A percentile compares a stretch with the other conserved stretches of the same genome.
Evolutionary conservation across 768 basidiomycete species (phyloP).

Genomic region (Pulveroboletus sp.): DNA sequence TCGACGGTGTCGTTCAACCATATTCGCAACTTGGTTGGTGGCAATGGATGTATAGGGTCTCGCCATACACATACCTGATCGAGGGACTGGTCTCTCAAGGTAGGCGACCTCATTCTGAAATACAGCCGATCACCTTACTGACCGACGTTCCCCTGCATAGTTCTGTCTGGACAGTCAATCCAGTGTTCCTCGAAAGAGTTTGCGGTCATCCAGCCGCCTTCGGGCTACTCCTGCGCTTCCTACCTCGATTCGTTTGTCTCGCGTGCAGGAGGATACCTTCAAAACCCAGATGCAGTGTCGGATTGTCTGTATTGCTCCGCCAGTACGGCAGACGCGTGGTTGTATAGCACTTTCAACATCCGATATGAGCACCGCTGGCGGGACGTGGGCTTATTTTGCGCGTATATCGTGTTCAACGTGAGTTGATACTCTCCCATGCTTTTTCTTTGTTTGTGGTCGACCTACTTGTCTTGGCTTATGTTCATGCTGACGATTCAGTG

Average conservation of each 20-base stretch:
- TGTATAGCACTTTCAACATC: conserved; percentile 48
- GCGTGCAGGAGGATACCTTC: conserved; percentile 44
- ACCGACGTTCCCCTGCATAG: conserved; percentile 15
- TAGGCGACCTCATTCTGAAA: conserved; percentile 24
- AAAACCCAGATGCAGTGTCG: conserved; percentile 34
- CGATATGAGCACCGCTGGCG: conserved; percentile 49
- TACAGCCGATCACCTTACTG: no score
- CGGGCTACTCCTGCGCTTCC: conserved; percentile 41
- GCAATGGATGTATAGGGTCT: conserved; percentile 62
- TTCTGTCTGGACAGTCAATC: conserved; percentile 45
- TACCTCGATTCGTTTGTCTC: conserved; percentile 43
- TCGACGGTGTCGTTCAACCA: conserved; percentile 68
- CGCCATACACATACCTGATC: conserved; percentile 54
- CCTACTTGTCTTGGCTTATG: no score
- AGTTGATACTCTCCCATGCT: conserved; percentile 9
- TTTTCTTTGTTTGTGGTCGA: no score
- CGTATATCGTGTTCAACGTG: conserved; percentile 42
- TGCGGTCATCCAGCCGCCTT: conserved; percentile 47
- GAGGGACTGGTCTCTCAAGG: conserved; percentile 44
- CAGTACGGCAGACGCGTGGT: conserved; percentile 53
- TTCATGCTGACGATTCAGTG: background rate
- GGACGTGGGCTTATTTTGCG: conserved; percentile 43
- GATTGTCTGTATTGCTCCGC: conserved; percentile 53
- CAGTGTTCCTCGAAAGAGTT: conserved; percentile 59
- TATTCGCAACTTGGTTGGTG: conserved; percentile 60